Evolutionary conservation across 1,284 basidiomycete genomes (phyloP), one percentile per base, ranked within the genome.

Genomic region (Cryptococcus sp.): DNA sequence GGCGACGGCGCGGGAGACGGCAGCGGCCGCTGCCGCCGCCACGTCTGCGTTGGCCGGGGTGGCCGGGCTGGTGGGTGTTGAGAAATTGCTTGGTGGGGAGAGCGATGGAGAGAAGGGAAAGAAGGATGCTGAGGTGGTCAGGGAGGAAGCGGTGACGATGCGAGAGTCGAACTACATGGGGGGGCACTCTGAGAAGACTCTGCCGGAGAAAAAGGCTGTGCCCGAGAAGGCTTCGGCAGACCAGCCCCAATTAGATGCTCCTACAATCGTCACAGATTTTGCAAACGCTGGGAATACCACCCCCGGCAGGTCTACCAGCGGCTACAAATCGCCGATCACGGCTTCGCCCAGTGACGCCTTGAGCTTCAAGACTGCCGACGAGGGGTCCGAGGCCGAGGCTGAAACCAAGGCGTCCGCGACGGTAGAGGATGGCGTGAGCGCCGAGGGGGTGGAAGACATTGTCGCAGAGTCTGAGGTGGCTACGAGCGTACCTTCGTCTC

Each of bases 361-460:
- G 12, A 61, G 59, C 43, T 65, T 65, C 48, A 52, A 39, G 53
- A 65, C 63, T 16, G 63, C 63, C 33, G 28, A 50, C 21, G 49
- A 43, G 50, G 51, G 44, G 24, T 23, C 7, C 24, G 52, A 52
- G 42, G 28, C 18, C 40, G 28, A 53, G 11, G 51, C 18, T 16
- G 35, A 53, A n/a, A 28, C 20, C 21, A 24, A 24, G 16, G 6
- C 15, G 2, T 20, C n/a, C 15, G 20, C n/a, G 44, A 16, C 39
- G 28, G 28, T 33, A 9, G 28, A 33, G 28, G 28, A 33, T 33
- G 28, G 9, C 28, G 28, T 33, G 28, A 33, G 28, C 28, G 9
- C 28, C 5, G 9, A 33, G 28, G 28, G 5, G 28, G 28, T 33
- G 9, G 28, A 33, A 33, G 28, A 33, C 9, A 9, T 4, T 5